These are phyloP conservation scores for Starmera caribaea DNA, from an alignment of 805 yeast genomes.

Conservation along the genomic window DNA sequence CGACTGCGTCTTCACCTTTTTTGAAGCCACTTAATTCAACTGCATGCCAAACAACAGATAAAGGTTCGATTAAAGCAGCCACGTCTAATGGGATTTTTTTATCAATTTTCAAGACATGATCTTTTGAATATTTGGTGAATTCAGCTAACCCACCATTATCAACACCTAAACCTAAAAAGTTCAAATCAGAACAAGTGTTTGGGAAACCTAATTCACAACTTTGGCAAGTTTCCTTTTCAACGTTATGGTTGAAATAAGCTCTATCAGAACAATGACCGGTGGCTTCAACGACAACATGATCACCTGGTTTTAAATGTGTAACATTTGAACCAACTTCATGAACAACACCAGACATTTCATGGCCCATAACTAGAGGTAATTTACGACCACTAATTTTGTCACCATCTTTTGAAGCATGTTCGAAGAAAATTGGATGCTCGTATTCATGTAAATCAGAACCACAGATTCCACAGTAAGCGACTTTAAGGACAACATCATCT, in stretches of 20 bases:
- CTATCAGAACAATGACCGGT: slow-evolving; percentile 35
- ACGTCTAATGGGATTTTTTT: slow-evolving; percentile 36
- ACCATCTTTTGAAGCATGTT: slow-evolving; percentile 27
- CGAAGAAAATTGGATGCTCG: slow-evolving; percentile 51
- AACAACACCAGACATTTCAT: slow-evolving; percentile 53
- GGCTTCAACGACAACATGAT: slow-evolving; percentile 45
- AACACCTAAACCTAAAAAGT: slow-evolving; percentile 40
- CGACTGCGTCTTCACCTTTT: slow-evolving; percentile 36
- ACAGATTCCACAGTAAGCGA: slow-evolving; percentile 49
- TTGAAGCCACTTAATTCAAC: slow-evolving; percentile 33
- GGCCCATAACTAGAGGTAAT: slow-evolving; percentile 51
- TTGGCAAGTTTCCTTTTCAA: slow-evolving; percentile 24
- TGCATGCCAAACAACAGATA: slow-evolving; percentile 53
- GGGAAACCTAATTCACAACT: slow-evolving; percentile 34
- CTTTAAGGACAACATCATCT: slow-evolving; percentile 34
- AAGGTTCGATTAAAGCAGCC: slow-evolving; percentile 49
- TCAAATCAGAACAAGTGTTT: slow-evolving; percentile 34
- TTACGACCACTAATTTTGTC: slow-evolving; percentile 23
- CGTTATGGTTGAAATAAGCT: slow-evolving; percentile 16
- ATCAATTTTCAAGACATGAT: slow-evolving; percentile 31
- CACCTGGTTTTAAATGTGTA: slow-evolving; percentile 40
- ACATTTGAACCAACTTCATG: slow-evolving; percentile 43
- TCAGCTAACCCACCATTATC: slow-evolving; percentile 39
- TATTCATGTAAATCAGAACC: slow-evolving; percentile 56
- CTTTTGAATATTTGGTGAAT: slow-evolving; percentile 28